Conservation (phyloP, 768 basidiomycete genomes). For the Trametes cingulata region DNA sequence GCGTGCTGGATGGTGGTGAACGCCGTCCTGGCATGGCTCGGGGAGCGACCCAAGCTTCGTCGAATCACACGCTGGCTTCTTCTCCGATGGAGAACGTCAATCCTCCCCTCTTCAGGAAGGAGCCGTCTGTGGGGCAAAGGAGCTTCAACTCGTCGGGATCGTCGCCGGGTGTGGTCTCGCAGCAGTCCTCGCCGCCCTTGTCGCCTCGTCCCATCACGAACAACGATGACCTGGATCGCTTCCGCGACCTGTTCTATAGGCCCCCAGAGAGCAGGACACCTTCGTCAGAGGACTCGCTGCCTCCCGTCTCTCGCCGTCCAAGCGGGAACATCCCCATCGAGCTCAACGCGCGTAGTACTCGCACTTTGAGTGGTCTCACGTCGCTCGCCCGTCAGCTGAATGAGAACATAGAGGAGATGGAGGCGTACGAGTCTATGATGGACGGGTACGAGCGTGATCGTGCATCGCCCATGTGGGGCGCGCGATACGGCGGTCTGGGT, state of each 20-base stretch:
- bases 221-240: conserved; percentile 69
- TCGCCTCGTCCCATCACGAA: conserved; percentile 56
- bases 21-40: conserved; percentile 18
- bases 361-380: conserved; percentile 38
- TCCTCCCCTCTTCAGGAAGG: conserved; percentile 29
- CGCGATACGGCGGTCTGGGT: conserved; percentile 23
- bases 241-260: conserved; percentile 72
- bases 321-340: conserved; percentile 33
- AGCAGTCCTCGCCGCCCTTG: conserved; percentile 40
- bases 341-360: conserved; percentile 30
- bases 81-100: conserved; percentile 28
- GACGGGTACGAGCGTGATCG: conserved; percentile 21
- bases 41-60: conserved; percentile 15
- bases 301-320: conserved; percentile 23
- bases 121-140: conserved; percentile 7
- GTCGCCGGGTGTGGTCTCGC: conserved; percentile 32
- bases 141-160: conserved; percentile 26
- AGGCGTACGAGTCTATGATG: conserved; percentile 20
- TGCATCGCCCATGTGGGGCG: conserved; percentile 12
- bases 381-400: conserved; percentile 43
- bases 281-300: conserved; percentile 14
- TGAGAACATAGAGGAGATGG: conserved; percentile 36
- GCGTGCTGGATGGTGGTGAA: background rate
- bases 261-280: conserved; percentile 35
- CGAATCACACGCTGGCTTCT: conserved; percentile 30